Base-by-base conservation (phyloP, 31 red algal genomes). In the Endocladia muricata region DNA sequence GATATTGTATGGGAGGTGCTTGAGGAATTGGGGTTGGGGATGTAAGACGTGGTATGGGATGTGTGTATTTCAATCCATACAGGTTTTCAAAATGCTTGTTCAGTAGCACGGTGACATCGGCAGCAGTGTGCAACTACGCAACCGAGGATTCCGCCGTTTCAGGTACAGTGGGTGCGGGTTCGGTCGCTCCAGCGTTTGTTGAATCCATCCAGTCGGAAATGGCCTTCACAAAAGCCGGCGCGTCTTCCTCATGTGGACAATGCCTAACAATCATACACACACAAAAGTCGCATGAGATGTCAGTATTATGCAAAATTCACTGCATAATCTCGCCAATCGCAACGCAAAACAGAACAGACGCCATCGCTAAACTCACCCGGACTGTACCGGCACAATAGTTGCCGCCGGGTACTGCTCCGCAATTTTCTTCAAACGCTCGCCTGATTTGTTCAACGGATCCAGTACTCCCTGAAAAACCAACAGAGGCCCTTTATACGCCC, bases 161-260 rank as follows among this genome's bases (percentile, higher is more conserved):
- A n/a, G 1, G 55, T 1, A 40, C 15, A 32, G 59, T 22, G 41
- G 21, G 22, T 39, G 5, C 17, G 17, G 23, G 66, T 73, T 47
- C 37, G 38, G 38, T 62, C 37, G 38, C 70, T 41, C 4, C 56
- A 32, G n/a, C 49, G 30, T 80, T 65, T 34, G 30, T 61, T 21
- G 3, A 49, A 25, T 66, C 83, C 57, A 87, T 43, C 83, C 83
- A 94, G 3, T 32, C 39, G 17, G 58, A 51, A 22, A 94, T 34
- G 9, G 68, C 81, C 33, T 77, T 48, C 25, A 90, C 87, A 67
- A 97, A 88, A 36, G 26, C 54, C 1, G 73, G 78, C 0, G 90
- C 70, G 36, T 61, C 81, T 79, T 97, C 94, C 7, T 97, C 90
- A 77, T 97, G 94, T 0, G 94, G 90, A 38, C 94, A 97, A 62